Evolutionary conservation across 306 rosid genomes (phyloP).

Genomic region (Quercus engelmannii): DNA sequence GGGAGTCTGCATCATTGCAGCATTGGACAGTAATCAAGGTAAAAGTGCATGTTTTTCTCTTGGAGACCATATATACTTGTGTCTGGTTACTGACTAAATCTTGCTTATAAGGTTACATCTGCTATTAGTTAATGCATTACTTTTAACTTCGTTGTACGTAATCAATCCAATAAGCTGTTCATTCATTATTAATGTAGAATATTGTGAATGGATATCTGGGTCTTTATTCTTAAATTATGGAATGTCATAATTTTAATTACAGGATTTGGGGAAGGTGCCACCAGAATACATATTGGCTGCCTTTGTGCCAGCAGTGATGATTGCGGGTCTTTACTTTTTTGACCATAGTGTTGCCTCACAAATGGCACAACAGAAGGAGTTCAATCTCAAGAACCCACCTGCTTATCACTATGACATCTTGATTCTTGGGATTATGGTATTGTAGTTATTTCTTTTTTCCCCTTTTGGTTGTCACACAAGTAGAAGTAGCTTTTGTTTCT

Average conservation of each 20-base stretch:
- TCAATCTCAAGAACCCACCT: conserved; percentile 80
- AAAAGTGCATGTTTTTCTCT: conserved; percentile 4
- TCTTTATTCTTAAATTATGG: too few species aligned
- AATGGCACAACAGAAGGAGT: conserved; percentile 85
- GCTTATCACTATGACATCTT: conserved; percentile 79
- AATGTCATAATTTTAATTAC: too few species aligned
- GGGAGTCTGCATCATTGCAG: conserved; percentile 64
- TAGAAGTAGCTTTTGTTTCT: conserved; percentile 1
- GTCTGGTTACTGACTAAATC: too few species aligned
- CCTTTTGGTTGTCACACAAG: neutral
- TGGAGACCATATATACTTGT: too few species aligned
- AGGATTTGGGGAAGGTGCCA: conserved; percentile 85
- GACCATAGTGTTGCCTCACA: conserved; percentile 93
- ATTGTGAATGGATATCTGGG: too few species aligned
- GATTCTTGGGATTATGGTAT: conserved; percentile 67
- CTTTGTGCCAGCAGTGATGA: conserved; percentile 74
- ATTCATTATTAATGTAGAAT: too few species aligned
- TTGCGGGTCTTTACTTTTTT: conserved; percentile 85
- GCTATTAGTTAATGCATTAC: too few species aligned
- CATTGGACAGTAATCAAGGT: conserved; percentile 85
- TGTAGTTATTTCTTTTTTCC: too few species aligned
- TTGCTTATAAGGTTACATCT: too few species aligned
- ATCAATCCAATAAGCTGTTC: too few species aligned
- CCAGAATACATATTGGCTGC: conserved; percentile 61
- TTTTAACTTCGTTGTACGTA: too few species aligned